Evolutionary conservation across 257 asterid species (phyloP), one percentile per base, ranked within the genome.

Genomic region (Solanum microdontum): DNA sequence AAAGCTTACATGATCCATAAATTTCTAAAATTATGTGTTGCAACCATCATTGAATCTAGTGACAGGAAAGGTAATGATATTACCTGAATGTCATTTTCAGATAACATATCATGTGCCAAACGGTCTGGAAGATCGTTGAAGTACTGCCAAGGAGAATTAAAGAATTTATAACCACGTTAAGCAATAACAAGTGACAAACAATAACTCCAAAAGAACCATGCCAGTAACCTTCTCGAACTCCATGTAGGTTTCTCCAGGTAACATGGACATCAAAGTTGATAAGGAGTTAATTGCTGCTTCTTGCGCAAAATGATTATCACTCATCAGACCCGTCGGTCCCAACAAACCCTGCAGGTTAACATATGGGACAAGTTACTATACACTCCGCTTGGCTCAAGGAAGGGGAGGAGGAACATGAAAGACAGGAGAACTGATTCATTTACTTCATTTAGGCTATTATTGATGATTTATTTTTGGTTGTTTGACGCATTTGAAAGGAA

Each of bases 21-120:
- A 26, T 43, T 80, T 45, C 68, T 43, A 80, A 43, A 80, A 45
- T 48, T 10, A 45, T 80, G 85, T 24, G 85, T 48, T 48, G 39
- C 66, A 45, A 80, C 55, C 85, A 48, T 48, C 39, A 48, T 10
- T 51, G 19, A 48, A 80, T 80, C 58, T 28, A 86, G 58, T 23
- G 8, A 77, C 60, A 66, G 77, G 58, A 87, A 28, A 80, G 69
- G 68, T 28, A 30, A 45, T 9, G 40, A 80, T 80, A 80, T 83
- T 74, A 97, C 99, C 99, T 97, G 98, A 90, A 97, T 93, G 88
- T 97, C 99, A 87, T 85, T 87, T 89, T 93, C 97, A 32, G 99
- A 92, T 83, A 97, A 94, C 23, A 89, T 76, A 87, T 94, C 95
- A 88, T 97, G 99, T 1, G 93, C 95, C 84, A 39, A 76, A 87